These are phyloP conservation scores for Globisporangium uncinulatum DNA, from an alignment of 352 stramenopile species.

Conservation along the genomic window DNA sequence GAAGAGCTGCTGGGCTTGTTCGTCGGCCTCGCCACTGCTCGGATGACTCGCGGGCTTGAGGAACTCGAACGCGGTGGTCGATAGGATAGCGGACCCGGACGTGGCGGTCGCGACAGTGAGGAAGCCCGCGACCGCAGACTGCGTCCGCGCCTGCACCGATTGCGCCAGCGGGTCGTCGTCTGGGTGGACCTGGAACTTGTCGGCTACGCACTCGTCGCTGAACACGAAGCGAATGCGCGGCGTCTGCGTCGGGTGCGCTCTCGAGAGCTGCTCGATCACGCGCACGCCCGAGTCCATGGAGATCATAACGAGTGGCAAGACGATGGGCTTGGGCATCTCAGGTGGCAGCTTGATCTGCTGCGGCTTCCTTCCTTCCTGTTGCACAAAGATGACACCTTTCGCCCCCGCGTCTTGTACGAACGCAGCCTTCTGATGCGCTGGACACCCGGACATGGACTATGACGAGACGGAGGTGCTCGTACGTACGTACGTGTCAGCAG, in stretches of 20 bases:
- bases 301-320: conserved; percentile 61
- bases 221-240: conserved; percentile 56
- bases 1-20: neutral
- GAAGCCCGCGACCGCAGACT: conserved; percentile 41
- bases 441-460: conserved; percentile 29
- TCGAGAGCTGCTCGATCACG: conserved; percentile 33
- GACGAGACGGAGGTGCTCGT: neutral
- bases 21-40: neutral
- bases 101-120: conserved; percentile 45
- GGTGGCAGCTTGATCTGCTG: conserved; percentile 38
- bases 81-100: conserved; percentile 23
- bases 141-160: conserved; percentile 34
- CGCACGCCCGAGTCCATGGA: conserved; percentile 48
- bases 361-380: conserved; percentile 47
- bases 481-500: neutral
- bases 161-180: conserved; percentile 26
- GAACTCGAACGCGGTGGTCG: conserved; percentile 34
- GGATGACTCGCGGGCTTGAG: conserved; percentile 1
- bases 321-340: conserved; percentile 37
- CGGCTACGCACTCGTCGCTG: conserved; percentile 30
- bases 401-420: conserved; percentile 51
- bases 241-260: conserved; percentile 20
- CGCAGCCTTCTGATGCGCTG: conserved; percentile 58
- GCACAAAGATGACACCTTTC: conserved; percentile 56
- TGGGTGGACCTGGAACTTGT: conserved; percentile 43